Conservation (phyloP, 1,139 yeast species). For the Yamadazyma oceani region DNA sequence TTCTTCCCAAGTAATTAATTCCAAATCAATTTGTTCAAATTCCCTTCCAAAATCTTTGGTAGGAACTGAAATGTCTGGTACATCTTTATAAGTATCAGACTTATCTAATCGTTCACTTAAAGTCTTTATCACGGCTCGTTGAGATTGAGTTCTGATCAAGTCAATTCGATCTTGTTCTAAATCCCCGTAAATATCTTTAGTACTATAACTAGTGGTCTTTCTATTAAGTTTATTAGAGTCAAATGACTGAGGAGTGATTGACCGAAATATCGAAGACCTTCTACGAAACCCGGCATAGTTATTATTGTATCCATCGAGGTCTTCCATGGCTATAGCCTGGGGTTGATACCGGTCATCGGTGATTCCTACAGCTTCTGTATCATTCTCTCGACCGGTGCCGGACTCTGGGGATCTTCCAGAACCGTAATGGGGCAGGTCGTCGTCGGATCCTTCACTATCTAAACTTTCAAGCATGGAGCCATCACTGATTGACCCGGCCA, state of each 20-base stretch:
- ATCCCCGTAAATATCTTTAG: slow-evolving; percentile 32
- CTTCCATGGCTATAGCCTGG: slow-evolving; percentile 8
- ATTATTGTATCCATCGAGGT: background rate
- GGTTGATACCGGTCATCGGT: background rate
- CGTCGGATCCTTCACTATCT: slow-evolving; percentile 9
- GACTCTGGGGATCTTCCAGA: background rate
- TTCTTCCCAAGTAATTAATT: slow-evolving; percentile 66
- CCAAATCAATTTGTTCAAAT: slow-evolving; percentile 55
- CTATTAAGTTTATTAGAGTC: slow-evolving; percentile 15
- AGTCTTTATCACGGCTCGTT: slow-evolving; percentile 33
- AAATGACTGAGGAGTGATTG: slow-evolving; percentile 14
- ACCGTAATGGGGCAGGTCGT: background rate
- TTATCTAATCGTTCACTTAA: slow-evolving; percentile 21
- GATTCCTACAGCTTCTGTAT: slow-evolving; percentile 5
- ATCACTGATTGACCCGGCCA: background rate
- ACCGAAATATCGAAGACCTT: slow-evolving; percentile 12
- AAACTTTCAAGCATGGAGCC: slow-evolving; percentile 6
- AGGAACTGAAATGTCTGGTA: slow-evolving; percentile 41
- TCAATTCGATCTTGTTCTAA: slow-evolving; percentile 24
- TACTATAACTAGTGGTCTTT: slow-evolving; percentile 22
- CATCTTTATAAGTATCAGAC: slow-evolving; percentile 21
- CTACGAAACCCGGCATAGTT: slow-evolving; percentile 5
- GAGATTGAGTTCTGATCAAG: slow-evolving; percentile 34
- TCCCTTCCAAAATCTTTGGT: slow-evolving; percentile 49
- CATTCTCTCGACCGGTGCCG: background rate